These are phyloP conservation scores for Pythium angustatum DNA, from an alignment of 352 stramenopile species.

Conservation along the genomic window DNA sequence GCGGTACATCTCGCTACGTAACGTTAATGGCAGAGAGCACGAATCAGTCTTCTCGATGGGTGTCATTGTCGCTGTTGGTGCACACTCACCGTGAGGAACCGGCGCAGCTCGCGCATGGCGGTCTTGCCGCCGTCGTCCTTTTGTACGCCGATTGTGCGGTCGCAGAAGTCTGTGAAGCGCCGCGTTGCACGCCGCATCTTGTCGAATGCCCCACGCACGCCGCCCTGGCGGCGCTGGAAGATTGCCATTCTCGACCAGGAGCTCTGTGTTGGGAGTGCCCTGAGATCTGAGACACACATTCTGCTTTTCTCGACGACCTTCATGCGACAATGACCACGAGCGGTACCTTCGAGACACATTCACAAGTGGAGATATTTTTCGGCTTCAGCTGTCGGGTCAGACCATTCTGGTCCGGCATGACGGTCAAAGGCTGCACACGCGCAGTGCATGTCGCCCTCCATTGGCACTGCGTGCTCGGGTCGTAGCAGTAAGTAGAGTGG, in stretches of 20 bases:
- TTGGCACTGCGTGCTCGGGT: not conserved
- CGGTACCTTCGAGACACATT: slow-evolving; percentile 9
- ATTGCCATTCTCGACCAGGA: slow-evolving; percentile 8
- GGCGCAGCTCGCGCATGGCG: slow-evolving; percentile 26
- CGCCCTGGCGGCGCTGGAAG: slow-evolving; percentile 19
- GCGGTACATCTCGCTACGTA: slow-evolving; percentile 27
- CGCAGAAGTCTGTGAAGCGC: slow-evolving; percentile 27
- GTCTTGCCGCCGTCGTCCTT: slow-evolving; percentile 24
- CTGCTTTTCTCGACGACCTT: slow-evolving; percentile 13
- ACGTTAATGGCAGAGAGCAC: no score
- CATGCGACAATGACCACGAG: slow-evolving; percentile 10
- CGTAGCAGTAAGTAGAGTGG: no score
- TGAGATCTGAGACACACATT: slow-evolving; percentile 21
- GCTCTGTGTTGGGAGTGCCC: slow-evolving; percentile 6
- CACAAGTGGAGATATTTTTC: not conserved
- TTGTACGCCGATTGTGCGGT: slow-evolving; percentile 27
- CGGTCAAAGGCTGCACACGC: no score
- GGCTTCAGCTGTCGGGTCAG: slow-evolving; percentile 16
- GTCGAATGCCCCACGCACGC: slow-evolving; percentile 21
- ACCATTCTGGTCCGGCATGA: slow-evolving; percentile 11
- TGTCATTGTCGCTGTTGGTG: not conserved
- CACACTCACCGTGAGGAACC: slow-evolving; percentile 23
- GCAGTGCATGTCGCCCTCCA: not conserved
- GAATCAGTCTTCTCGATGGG: no score
- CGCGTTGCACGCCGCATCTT: slow-evolving; percentile 23